Evolutionary conservation across 2,329 filamentous ascomycete genomes (phyloP), one percentile per base, ranked within the genome.

Genomic region (Fusarium acutatum): DNA sequence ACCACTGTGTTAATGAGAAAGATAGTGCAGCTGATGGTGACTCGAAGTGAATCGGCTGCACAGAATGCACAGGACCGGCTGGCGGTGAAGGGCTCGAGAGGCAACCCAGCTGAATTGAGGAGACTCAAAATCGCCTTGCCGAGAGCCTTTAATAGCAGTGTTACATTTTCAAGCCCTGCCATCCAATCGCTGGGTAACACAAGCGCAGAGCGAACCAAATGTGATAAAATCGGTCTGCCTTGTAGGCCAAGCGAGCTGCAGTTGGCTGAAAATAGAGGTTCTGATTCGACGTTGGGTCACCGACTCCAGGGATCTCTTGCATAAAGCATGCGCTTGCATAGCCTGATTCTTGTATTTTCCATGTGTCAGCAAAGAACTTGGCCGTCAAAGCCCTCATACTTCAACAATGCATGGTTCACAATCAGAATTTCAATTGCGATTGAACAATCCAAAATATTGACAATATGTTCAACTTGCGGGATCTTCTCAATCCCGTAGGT

Each of bases 251-350:
- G 24, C 34, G 10, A 22, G 34, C 49, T 52, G 49, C 34, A 50
- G 32, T 17, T 24, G 32, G 18, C 13, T 26, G 15, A n/a, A 17
- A 10, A 9, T 13, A 5, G 10, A 26, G 35, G 4, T 15, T 32
- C 13, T 67, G 62, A 67, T 67, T 67, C 40, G 62, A 32, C 8
- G 6, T 30, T 34, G 7, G n/a, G 37, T 59, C 37, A 50, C 37
- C n/a, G 22, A 47, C 15, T 37, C 3, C 20, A 41, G 40, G 63
- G 63, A 22, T 67, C n/a, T 46, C 9, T 35, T 46, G 44, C 46
- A 53, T 24, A 22, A 22, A 6, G 20, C 32, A 14, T 6, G 10
- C 30, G 22, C 63, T 53, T 22, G 18, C 62, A 32, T 53, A 67
- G 64, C 63, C 63, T 67, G 40, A 32, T 67, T 67, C 52, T 30